Evolutionary conservation across 352 stramenopile genomes (phyloP).

Genomic region (Phytophthora capsici): DNA sequence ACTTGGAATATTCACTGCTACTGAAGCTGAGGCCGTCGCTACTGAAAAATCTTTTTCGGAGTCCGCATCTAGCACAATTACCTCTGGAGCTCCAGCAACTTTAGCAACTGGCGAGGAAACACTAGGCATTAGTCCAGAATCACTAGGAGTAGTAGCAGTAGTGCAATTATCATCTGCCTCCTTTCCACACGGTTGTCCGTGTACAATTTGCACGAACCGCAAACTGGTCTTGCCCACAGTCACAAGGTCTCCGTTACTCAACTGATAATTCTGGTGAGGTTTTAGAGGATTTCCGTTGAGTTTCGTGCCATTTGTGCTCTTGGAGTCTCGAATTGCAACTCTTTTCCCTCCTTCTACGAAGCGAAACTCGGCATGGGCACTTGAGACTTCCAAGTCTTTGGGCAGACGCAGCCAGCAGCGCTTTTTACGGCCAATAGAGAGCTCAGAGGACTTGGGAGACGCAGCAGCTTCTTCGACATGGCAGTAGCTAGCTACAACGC

Average conservation of each 20-base stretch:
- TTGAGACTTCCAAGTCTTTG: slow-evolving; percentile 68
- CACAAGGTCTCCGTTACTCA: slow-evolving; percentile 52
- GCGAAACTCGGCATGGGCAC: slow-evolving; percentile 55
- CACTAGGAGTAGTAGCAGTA: slow-evolving; percentile 1
- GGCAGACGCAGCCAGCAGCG: slow-evolving; percentile 56
- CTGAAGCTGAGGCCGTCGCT: neutral
- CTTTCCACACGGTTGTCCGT: slow-evolving; percentile 22
- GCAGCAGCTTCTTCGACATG: neutral
- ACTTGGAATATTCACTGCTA: neutral
- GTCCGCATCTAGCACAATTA: slow-evolving; percentile 27
- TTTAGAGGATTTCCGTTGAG: slow-evolving; percentile 48
- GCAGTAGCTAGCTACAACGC: slow-evolving; percentile 17
- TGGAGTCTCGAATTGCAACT: slow-evolving; percentile 39
- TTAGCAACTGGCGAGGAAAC: slow-evolving; percentile 11
- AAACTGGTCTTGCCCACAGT: slow-evolving; percentile 48
- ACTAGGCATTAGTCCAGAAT: slow-evolving; percentile 15
- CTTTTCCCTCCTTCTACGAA: slow-evolving; percentile 1
- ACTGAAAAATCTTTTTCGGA: neutral
- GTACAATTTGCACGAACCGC: slow-evolving; percentile 37
- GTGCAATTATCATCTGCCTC: neutral
- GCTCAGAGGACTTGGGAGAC: slow-evolving; percentile 3
- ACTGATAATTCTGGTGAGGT: slow-evolving; percentile 27
- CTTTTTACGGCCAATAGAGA: slow-evolving; percentile 56
- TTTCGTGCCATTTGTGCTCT: slow-evolving; percentile 69
- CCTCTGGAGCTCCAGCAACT: slow-evolving; percentile 6